Conservation (phyloP, 2,329 filamentous ascomycete species). For the Stachybotrys chlorohalonatus region DNA sequence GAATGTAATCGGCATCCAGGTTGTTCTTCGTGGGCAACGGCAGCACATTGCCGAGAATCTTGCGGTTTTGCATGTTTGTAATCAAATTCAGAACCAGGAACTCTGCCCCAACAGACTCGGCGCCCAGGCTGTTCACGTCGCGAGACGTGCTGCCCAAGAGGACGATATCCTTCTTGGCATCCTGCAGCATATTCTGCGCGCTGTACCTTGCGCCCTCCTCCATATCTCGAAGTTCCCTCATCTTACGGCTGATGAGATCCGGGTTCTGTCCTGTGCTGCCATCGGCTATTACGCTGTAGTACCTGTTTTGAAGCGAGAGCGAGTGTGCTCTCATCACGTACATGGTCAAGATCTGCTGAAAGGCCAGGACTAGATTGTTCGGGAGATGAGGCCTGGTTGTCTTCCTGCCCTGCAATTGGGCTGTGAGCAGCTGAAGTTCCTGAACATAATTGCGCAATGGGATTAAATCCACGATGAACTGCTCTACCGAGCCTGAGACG, state of each 20-base stretch:
- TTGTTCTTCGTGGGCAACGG: background rate
- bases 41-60: background rate
- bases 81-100: slow-evolving; percentile 3
- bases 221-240: background rate
- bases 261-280: background rate
- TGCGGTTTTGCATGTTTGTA: slow-evolving; percentile 4
- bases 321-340: slow-evolving; percentile 4
- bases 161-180: slow-evolving; percentile 10
- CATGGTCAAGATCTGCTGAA: slow-evolving; percentile 6
- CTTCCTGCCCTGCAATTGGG: background rate
- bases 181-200: slow-evolving; percentile 1
- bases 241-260: background rate
- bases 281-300: background rate
- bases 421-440: slow-evolving; percentile 5
- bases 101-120: slow-evolving; percentile 5
- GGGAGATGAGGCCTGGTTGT: slow-evolving; percentile 4
- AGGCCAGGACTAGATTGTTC: slow-evolving; percentile 8
- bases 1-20: background rate
- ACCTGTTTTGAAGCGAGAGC: slow-evolving; percentile 3
- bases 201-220: background rate
- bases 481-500: background rate
- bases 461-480: background rate
- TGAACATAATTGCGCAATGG: background rate
- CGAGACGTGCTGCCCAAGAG: slow-evolving; percentile 5
- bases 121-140: slow-evolving; percentile 2